phyloP scores from a whole-genome alignment of 495 filamentous ascomycete species.

The Neurospora sp. region DNA sequence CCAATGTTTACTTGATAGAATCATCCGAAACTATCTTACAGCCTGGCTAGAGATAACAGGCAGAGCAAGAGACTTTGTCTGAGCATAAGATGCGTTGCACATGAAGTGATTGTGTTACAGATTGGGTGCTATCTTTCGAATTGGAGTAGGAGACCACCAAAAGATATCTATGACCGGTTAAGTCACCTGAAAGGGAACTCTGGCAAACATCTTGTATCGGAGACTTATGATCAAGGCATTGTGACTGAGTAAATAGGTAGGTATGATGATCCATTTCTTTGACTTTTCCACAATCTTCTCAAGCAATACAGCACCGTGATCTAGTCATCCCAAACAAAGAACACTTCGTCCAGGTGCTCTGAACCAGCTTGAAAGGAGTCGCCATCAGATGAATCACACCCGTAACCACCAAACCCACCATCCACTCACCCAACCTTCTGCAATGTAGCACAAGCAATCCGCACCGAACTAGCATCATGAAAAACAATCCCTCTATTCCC shows the following conservation, averaged over 20 bases:
- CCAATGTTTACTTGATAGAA: neutral
- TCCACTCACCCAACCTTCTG: conserved; percentile 4
- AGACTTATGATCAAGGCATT: neutral
- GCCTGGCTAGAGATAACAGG: too few relatives aligned
- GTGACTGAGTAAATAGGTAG: neutral
- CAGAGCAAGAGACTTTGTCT: too few relatives aligned
- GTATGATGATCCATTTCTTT: neutral
- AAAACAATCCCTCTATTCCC: conserved; percentile 68
- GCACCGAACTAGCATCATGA: conserved; percentile 53
- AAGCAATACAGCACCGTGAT: neutral
- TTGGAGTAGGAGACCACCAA: neutral
- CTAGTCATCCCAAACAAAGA: neutral
- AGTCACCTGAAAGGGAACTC: neutral
- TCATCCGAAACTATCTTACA: neutral
- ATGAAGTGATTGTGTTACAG: neutral
- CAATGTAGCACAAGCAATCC: conserved; percentile 62
- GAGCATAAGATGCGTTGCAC: neutral
- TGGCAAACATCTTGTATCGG: neutral
- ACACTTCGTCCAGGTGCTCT: neutral
- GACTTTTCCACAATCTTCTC: neutral
- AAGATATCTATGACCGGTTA: neutral
- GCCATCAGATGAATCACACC: neutral
- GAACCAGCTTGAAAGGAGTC: neutral
- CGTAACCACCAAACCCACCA: neutral
- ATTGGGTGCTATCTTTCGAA: neutral